Evolutionary conservation across 192 early-diverging fungal genomes (phyloP).

Genomic region (Coemansia sp.): DNA sequence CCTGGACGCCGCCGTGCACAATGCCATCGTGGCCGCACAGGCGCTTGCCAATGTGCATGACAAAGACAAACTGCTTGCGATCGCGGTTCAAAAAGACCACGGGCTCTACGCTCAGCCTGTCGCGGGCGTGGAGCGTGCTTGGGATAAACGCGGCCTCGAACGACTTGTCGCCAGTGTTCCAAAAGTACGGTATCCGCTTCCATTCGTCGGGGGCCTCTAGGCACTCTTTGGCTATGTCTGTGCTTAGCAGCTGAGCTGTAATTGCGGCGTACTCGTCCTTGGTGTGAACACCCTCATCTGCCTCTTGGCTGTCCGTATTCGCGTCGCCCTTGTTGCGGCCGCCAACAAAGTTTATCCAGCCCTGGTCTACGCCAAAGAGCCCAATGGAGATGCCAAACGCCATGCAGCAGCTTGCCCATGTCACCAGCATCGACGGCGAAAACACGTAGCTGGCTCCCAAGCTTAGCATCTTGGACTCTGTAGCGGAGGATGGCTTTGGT

Average conservation of each 20-base stretch:
- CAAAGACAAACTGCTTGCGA: slow-evolving; percentile 46
- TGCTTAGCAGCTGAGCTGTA: slow-evolving; percentile 19
- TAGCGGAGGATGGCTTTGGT: neutral
- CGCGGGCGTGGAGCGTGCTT: slow-evolving; percentile 24
- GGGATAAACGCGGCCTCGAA: slow-evolving; percentile 19
- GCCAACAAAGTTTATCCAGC: slow-evolving; percentile 34
- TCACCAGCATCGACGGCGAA: slow-evolving; percentile 41
- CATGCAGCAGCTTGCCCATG: slow-evolving; percentile 50
- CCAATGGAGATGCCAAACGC: slow-evolving; percentile 34
- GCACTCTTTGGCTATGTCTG: slow-evolving; percentile 33
- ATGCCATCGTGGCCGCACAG: slow-evolving; percentile 78
- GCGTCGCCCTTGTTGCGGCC: neutral
- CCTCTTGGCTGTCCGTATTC: neutral
- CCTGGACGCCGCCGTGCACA: slow-evolving; percentile 73
- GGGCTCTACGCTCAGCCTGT: slow-evolving; percentile 40
- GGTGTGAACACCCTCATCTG: neutral
- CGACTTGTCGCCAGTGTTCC: slow-evolving; percentile 7
- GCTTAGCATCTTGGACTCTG: slow-evolving; percentile 2
- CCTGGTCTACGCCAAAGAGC: slow-evolving; percentile 36
- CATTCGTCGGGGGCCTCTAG: slow-evolving; percentile 34
- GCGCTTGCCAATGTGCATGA: slow-evolving; percentile 66
- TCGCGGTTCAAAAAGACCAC: slow-evolving; percentile 44
- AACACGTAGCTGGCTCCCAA: slow-evolving; percentile 29
- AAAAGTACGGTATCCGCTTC: slow-evolving; percentile 51
- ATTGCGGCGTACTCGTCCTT: slow-evolving; percentile 5